Evolutionary conservation across 2,329 filamentous ascomycete genomes (phyloP), one percentile per base, ranked within the genome.

Genomic region (Daldinia eschscholtzii): DNA sequence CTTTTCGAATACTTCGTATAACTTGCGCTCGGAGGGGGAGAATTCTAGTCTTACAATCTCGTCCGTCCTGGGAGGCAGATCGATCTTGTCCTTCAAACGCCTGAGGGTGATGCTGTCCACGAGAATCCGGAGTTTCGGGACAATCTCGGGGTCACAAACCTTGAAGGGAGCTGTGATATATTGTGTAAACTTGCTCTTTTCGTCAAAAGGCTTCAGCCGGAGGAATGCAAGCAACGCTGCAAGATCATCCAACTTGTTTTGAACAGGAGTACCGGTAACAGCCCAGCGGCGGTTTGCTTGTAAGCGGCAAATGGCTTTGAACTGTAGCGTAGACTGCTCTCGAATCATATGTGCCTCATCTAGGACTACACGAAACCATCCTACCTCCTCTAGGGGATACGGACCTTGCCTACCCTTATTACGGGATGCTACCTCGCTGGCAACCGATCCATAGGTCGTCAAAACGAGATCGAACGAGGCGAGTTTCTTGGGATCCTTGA

Each of bases 301-400:
- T 2, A 98, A 84, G 20, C 89, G 87, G 71, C 93, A 94, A 20
- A 96, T 93, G 2, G 93, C 93, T 78, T 94, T 93, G 61, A 94
- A 97, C 73, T 95, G 92, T 44, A 92, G 84, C 0, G 94, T 95
- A 3, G 85, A 88, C 70, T 93, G 91, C 74, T 97, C 95, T 28
- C 96, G 92, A 72, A 99, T 98, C 80, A 92, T 92, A 78, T 99
- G 96, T 0, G 94, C 96, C 80, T 99, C 95, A 71, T 98, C 95
- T 1, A 98, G 86, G 0, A 98, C 93, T 61, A 98, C 92, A 20
- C 95, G 91, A 78, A 97, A 98, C 92, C 94, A 97, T 68, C 93
- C 93, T 67, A 97, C 88, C 73, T 92, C 89, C 61, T 91, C 88
- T 41, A 98, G 81, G 0, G 94, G 92, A 71, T 85, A 89, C 6